Evolutionary conservation across 768 basidiomycete genomes (phyloP).

Genomic region (Tulasnella sp.): DNA sequence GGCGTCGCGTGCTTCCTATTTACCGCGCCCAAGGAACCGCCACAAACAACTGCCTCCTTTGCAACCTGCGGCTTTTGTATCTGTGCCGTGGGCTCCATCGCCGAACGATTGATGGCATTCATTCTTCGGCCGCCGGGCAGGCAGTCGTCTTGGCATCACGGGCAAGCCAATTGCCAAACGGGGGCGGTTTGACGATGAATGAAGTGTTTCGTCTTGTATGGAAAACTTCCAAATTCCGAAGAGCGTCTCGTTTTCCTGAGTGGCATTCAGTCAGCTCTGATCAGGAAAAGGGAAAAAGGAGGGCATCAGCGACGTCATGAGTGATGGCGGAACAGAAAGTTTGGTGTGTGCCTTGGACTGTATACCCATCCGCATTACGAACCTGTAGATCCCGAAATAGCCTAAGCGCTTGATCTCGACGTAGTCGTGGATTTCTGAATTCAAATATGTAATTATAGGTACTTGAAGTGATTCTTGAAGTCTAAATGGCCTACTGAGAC

Average conservation of each 20-base stretch:
- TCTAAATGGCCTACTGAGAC: background rate
- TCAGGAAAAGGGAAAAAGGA: background rate
- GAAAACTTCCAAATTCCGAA: too few species aligned
- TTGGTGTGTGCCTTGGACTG: background rate
- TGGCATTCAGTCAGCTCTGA: background rate
- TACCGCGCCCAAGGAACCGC: background rate
- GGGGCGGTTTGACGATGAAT: background rate
- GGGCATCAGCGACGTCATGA: too few species aligned
- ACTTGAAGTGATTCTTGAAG: background rate
- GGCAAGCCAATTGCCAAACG: too few species aligned
- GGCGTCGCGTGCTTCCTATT: background rate
- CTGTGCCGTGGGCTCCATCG: too few species aligned
- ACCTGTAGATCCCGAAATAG: background rate
- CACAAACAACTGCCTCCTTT: background rate
- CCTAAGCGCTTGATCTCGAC: background rate
- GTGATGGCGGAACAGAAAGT: background rate
- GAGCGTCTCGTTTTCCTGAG: too few species aligned
- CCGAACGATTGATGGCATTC: too few species aligned
- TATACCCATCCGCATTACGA: background rate
- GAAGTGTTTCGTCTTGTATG: too few species aligned
- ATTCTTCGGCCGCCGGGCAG: too few species aligned
- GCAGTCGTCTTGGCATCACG: too few species aligned
- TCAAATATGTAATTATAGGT: background rate
- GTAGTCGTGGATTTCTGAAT: background rate
- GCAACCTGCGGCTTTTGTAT: background rate